Base-by-base conservation (phyloP, 345 rosid species). In the Salix viminalis region DNA sequence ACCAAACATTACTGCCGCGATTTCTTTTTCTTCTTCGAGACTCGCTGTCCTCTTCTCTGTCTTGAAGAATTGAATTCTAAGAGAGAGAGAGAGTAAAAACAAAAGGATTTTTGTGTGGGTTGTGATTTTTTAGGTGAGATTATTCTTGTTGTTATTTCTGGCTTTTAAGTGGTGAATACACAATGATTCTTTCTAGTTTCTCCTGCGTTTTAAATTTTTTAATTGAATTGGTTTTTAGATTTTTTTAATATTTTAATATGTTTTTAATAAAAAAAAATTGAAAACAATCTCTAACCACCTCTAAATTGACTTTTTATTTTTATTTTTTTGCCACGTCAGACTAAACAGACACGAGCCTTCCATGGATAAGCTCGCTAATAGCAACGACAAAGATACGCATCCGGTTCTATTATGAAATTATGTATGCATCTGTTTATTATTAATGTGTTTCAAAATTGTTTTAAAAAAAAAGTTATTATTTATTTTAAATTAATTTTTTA, bases 1-100 rank as follows among this genome's bases (percentile, higher is more conserved):
- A 9, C 93, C 88, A 70, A 84, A 77, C 97, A 90, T 92, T 50
- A 74, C 85, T 30, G 44, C 26, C 24, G 6, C 28, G 68, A 13
- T 30, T 30, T 16, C 36, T 14, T 24, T 37, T 14, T 30, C 13
- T 65, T 7, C 19, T 15, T 11, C 16, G 0, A 65, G 12, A 16
- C 68, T 65, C 2, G 21, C 26, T 62, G 12, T 62, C 32, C 6
- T 61, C 34, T 62, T 62, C 30, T 11, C 16, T 26, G 9, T 26
- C 2, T 19, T 26, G 24, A 28, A 37, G 52, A 68, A 42, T 21
- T 68, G 28, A n/a, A 68, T 2, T 58, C 14, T n/a, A 58, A 9
- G 36, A 26, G 30, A 28, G 62, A 58, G 11, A 58, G 28, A 58
- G 23, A 58, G 23, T 10, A n/a, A 9, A 52, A 58, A 58, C 62